These are phyloP conservation scores for Wilcoxina mikolae DNA, from an alignment of 495 filamentous ascomycete species.

Conservation along the genomic window DNA sequence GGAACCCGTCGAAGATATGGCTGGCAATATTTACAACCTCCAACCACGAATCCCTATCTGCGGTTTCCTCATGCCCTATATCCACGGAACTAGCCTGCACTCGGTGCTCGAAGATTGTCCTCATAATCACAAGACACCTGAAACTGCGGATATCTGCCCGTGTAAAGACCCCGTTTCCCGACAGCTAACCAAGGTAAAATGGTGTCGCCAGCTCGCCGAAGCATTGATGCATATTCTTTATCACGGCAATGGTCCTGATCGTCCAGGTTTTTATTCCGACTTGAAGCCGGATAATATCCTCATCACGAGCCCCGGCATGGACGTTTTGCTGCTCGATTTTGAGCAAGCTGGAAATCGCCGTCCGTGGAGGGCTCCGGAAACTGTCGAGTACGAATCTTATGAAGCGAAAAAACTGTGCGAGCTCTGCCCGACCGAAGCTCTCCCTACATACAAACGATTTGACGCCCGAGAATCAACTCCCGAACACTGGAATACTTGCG, in stretches of 20 bases:
- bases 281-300: background rate
- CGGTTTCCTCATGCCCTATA: background rate
- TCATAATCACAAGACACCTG: background rate
- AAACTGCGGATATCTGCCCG: background rate
- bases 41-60: background rate
- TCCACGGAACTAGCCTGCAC: background rate
- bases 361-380: background rate
- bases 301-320: background rate
- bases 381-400: background rate
- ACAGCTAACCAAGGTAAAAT: background rate
- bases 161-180: background rate
- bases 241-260: background rate
- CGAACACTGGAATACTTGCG: no score
- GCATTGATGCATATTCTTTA: background rate
- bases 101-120: background rate
- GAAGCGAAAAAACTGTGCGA: no score
- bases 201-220: background rate
- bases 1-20: background rate
- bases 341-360: background rate
- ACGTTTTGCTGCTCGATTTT: background rate
- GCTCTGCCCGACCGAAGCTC: no score
- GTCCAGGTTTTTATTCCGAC: background rate
- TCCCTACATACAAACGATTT: no score
- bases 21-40: background rate
- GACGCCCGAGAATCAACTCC: no score